Base-by-base conservation (phyloP, 2,329 filamentous ascomycete species). In the Botrytis paeoniae region DNA sequence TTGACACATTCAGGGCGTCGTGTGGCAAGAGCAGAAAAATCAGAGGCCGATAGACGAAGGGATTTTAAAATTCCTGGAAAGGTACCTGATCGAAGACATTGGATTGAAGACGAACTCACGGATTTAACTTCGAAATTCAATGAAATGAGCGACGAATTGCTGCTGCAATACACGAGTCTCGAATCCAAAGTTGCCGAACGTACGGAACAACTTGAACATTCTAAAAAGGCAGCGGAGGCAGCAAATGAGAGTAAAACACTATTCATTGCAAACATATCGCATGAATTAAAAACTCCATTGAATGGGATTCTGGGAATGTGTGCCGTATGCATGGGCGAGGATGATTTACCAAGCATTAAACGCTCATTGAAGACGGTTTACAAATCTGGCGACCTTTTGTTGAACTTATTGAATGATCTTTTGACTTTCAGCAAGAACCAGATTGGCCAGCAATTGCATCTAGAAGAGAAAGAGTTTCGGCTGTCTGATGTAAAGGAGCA, bases 241-340 rank as follows among this genome's bases (percentile, higher is more conserved):
- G 95, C 95, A 5, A 98, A 97, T 78, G 93, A 97, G 83, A 97
- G 93, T 85, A 99, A 99, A 84, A 98, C 96, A 0, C 86, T 98
- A 14, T 98, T 98, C 83, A 97, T 99, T 75, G 96, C 96, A 29
- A 98, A 98, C 78, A 97, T 98, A 69, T 92, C 89, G 1, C 89
- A 70, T 9, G 72, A 70, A 48, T 35, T 73, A 4, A 63, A 64
- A n/a, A 71, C 96, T 1, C 96, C 96, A 0, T 86, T 98, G 73
- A 98, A 98, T 80, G 96, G 95, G 20, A 98, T 98, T 66, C 86
- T 99, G 78, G 96, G 96, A 74, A 96, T 98, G 92, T 95, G 92
- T 77, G 92, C 94, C 0, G 92, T 97, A 0, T 96, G 93, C 82
- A 96, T 97, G 93, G 92, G 94, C 76, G 94, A 97, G 81, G 91